These are phyloP conservation scores for Cutaneotrichosporon sp. DNA, from an alignment of 1,284 basidiomycete species.

Conservation along the genomic window DNA sequence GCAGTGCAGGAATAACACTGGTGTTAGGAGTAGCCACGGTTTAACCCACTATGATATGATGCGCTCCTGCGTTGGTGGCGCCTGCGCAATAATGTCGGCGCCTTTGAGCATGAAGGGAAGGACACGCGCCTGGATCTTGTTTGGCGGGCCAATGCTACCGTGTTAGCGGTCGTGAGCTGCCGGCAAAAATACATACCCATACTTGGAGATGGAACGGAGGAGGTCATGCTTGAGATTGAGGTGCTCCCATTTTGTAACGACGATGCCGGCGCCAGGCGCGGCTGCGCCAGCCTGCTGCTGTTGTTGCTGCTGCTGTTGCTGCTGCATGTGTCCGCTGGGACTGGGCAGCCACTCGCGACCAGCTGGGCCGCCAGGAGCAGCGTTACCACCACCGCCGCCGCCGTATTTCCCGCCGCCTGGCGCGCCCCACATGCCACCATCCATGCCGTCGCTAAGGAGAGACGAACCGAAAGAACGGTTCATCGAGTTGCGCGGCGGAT, in stretches of 20 bases:
- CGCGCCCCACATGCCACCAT: slow-evolving; percentile 17
- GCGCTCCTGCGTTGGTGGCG: slow-evolving; percentile 94
- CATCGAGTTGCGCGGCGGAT: slow-evolving; percentile 10
- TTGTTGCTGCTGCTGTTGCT: slow-evolving; percentile 1
- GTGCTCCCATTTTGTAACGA: slow-evolving; percentile 95
- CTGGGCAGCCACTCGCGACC: slow-evolving; percentile 13
- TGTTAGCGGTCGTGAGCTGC: background rate
- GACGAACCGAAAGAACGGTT: slow-evolving; percentile 17
- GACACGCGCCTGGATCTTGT: slow-evolving; percentile 96
- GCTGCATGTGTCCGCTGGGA: slow-evolving; percentile 7
- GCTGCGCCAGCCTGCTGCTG: slow-evolving; percentile 39
- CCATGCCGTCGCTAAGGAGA: slow-evolving; percentile 12
- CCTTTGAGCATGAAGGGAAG: slow-evolving; percentile 87
- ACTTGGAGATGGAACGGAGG: slow-evolving; percentile 81
- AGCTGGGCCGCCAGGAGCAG: background rate
- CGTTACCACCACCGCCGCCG: background rate
- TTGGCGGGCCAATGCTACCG: slow-evolving; percentile 86
- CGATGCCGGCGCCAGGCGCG: slow-evolving; percentile 67
- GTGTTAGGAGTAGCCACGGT: slow-evolving; percentile 6
- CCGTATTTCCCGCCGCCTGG: slow-evolving; percentile 6
- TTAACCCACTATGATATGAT: slow-evolving; percentile 74
- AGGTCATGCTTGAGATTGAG: slow-evolving; percentile 79
- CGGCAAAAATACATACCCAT: slow-evolving; percentile 62
- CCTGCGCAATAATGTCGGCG: slow-evolving; percentile 95
- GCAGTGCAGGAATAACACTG: slow-evolving; percentile 80